phyloP scores from a whole-genome alignment of 371 early-diverging fungal species.

The Dinochytrium kinnereticum region DNA sequence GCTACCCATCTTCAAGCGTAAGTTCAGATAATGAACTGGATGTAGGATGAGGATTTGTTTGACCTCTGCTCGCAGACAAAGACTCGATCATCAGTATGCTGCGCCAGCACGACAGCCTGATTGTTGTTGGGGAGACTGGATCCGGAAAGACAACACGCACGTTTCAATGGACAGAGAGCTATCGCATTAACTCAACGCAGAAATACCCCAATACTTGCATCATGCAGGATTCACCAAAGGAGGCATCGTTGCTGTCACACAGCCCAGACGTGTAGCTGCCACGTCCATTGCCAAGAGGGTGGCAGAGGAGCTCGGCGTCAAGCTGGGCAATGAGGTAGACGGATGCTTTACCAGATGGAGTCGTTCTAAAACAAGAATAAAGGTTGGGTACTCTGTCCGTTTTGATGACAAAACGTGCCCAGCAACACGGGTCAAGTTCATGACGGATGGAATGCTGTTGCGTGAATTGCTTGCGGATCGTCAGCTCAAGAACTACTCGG shows the following conservation, averaged over 20 bases:
- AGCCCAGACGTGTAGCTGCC: constrained; percentile 98
- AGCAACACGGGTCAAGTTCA: constrained; percentile 88
- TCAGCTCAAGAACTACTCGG: constrained; percentile 76
- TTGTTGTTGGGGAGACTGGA: constrained; percentile 54
- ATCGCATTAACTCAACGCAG: constrained; percentile 36
- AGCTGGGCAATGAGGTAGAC: constrained; percentile 64
- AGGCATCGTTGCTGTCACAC: constrained; percentile 90
- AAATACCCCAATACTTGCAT: constrained; percentile 89
- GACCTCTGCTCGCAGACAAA: background rate
- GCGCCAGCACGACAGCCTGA: constrained; percentile 10
- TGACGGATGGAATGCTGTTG: constrained; percentile 98
- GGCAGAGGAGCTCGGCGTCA: constrained; percentile 83
- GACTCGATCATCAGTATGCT: background rate
- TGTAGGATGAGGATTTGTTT: background rate
- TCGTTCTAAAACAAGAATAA: background rate
- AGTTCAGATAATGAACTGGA: too few species aligned
- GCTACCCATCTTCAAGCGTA: constrained; percentile 1
- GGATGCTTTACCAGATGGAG: background rate
- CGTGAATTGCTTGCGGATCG: constrained; percentile 90
- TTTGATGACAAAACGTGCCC: constrained; percentile 92
- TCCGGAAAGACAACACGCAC: constrained; percentile 54
- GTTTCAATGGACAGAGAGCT: background rate
- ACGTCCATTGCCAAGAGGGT: constrained; percentile 94
- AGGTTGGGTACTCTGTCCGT: constrained; percentile 94
- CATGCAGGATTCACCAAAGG: constrained; percentile 70